Evolutionary conservation across 495 filamentous ascomycete genomes (phyloP).

Genomic region (Stereocaulon alpinum): DNA sequence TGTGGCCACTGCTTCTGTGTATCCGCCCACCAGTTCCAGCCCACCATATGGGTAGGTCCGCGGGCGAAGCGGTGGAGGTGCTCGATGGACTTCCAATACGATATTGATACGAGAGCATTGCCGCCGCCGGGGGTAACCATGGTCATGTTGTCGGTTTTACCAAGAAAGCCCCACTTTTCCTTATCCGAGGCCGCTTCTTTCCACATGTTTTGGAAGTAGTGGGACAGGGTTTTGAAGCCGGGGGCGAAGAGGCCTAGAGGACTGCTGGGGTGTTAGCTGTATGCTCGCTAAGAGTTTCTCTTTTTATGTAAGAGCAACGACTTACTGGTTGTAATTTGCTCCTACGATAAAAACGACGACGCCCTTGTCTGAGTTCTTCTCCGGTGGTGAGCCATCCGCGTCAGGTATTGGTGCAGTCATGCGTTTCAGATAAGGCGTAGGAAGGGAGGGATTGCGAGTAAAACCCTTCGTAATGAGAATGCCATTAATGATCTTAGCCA

Average conservation of each 20-base stretch:
- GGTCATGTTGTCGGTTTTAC: constrained; percentile 1
- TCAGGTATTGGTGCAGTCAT: constrained; percentile 30
- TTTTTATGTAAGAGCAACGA: background rate
- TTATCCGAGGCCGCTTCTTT: constrained; percentile 19
- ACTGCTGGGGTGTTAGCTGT: background rate
- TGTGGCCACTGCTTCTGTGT: constrained; percentile 31
- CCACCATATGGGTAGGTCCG: constrained; percentile 32
- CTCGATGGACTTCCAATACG: constrained; percentile 40
- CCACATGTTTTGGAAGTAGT: constrained; percentile 26
- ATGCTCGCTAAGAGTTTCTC: background rate
- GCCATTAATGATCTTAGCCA: constrained; percentile 5
- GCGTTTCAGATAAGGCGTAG: constrained; percentile 28
- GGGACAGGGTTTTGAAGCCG: constrained; percentile 20
- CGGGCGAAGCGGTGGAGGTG: constrained; percentile 42
- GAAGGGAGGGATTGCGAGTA: constrained; percentile 30
- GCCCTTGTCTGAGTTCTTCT: constrained; percentile 24
- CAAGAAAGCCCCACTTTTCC: constrained; percentile 28
- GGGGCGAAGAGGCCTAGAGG: constrained; percentile 29
- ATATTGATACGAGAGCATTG: constrained; percentile 20
- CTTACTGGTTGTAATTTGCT: constrained; percentile 32
- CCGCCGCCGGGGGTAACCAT: constrained; percentile 8
- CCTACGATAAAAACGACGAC: constrained; percentile 37
- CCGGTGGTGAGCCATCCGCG: constrained; percentile 26
- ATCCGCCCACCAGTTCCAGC: constrained; percentile 38
- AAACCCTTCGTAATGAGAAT: constrained; percentile 22